Base-by-base conservation (phyloP, 2,329 filamentous ascomycete genomes). In the Arthroderma uncinatum region DNA sequence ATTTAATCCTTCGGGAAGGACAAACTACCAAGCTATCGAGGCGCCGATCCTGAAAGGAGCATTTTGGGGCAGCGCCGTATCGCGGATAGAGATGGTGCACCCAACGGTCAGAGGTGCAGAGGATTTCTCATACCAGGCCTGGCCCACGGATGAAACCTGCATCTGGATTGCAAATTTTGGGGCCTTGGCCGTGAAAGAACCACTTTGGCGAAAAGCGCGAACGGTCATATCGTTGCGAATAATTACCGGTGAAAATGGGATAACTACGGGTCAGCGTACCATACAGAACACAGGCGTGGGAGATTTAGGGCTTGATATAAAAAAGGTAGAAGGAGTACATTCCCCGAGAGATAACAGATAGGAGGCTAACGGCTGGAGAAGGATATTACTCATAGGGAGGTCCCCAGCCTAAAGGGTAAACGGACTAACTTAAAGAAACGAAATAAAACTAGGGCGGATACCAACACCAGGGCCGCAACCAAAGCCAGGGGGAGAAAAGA, bases 21-120 rank as follows among this genome's bases (percentile, higher is more conserved):
- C 64, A 33, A 67, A 62, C 54, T 67, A 64, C 58, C 65, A 66
- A 53, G 50, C 58, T 9, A 60, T 67, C 19, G 65, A 68, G 58
- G 64, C 65, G 55, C 65, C 64, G 37, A 63, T 68, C 55, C 57
- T 68, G 53, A 64, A 64, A 59, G 59, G 60, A 52, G 58, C 36
- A 36, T 48, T 62, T 23, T 60, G 58, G n/a, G 44, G 19, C 34
- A 10, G 52, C 25, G 54, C 57, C 33, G 54, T 61, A 21, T 57
- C 59, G 14, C 62, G 59, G 37, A 66, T 68, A 47, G 60, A 66
- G 33, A 58, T 66, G 55, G 64, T 64, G 44, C 64, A 68, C 60
- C 65, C 64, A 19, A 62, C 42, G n/a, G 59, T 67, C 28, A 48
- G 54, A 56, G 64, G 60, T 16, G 64, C 62, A 36, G 61, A 64